Percentiles rank a stretch among this genome's conserved stretches.
phyloP scores from a whole-genome alignment of 495 filamentous ascomycete species.

The Cetradonia linearis region DNA sequence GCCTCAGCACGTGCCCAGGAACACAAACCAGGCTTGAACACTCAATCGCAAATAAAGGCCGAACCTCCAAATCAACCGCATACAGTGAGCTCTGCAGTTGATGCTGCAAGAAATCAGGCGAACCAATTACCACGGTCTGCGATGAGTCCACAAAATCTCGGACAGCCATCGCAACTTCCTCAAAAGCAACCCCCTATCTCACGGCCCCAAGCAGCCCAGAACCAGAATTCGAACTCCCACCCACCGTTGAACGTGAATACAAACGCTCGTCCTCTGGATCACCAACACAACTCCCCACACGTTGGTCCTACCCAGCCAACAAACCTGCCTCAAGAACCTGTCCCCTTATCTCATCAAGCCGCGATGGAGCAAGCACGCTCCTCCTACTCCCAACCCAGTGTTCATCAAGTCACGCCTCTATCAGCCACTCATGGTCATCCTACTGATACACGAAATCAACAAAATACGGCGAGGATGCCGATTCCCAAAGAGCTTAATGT shows the following conservation, averaged over 20 bases:
- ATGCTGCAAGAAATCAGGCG: constrained; percentile 41
- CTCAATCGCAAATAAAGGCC: constrained; percentile 8
- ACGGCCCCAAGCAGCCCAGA: constrained; percentile 38
- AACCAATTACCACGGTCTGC: constrained; percentile 29
- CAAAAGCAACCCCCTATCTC: constrained; percentile 20
- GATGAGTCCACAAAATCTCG: constrained; percentile 18
- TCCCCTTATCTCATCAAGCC: constrained; percentile 51
- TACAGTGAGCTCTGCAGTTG: constrained; percentile 45
- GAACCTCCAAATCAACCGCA: constrained; percentile 39
- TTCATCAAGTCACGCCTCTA: constrained; percentile 29
- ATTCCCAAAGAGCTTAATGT: constrained; percentile 74
- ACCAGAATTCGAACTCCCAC: constrained; percentile 37
- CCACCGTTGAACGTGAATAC: constrained; percentile 31
- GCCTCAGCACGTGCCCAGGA: constrained; percentile 27
- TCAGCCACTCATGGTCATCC: constrained; percentile 42
- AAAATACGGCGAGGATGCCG: constrained; percentile 49
- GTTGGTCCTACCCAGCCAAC: constrained; percentile 27
- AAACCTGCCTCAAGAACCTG: constrained; percentile 36
- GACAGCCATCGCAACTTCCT: constrained; percentile 17
- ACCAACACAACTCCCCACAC: constrained; percentile 34
- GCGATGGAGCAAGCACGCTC: constrained; percentile 49
- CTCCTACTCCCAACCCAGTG: constrained; percentile 42
- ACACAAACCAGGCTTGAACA: constrained; percentile 2
- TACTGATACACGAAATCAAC: constrained; percentile 33
- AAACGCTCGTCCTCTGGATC: constrained; percentile 39